Evolutionary conservation across 129 eudicot species (phyloP).

Genomic region (Flaveria linearis): DNA sequence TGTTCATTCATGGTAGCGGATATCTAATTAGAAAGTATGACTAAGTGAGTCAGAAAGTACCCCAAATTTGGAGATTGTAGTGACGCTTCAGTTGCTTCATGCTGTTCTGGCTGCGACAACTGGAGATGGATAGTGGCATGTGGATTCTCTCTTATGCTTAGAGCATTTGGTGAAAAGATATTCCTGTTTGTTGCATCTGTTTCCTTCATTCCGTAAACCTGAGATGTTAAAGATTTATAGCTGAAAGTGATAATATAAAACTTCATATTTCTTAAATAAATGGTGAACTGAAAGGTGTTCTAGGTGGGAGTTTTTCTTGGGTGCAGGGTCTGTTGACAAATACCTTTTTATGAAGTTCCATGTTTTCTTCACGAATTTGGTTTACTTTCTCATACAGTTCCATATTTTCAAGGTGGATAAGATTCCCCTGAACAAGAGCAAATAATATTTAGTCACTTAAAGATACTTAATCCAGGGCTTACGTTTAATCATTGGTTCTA

Average conservation of each 20-base stretch:
- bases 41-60: slow-evolving; percentile 33
- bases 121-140: slow-evolving; percentile 50
- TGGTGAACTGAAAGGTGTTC: neutral
- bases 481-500: neutral
- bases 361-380: slow-evolving; percentile 53
- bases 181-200: slow-evolving; percentile 39
- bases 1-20: slow-evolving; percentile 12
- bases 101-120: slow-evolving; percentile 64
- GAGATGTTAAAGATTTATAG: slow-evolving; percentile 22
- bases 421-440: slow-evolving; percentile 50
- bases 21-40: slow-evolving; percentile 5
- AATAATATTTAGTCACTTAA: slow-evolving; percentile 14
- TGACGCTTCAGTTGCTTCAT: slow-evolving; percentile 33
- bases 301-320: neutral
- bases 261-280: neutral
- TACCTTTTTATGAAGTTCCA: slow-evolving; percentile 59
- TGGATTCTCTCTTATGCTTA: slow-evolving; percentile 53
- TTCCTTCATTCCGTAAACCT: slow-evolving; percentile 53
- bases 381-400: slow-evolving; percentile 60
- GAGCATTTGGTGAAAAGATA: slow-evolving; percentile 26
- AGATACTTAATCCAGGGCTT: neutral
- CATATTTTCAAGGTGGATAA: slow-evolving; percentile 56
- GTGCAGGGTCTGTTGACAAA: slow-evolving; percentile 4
- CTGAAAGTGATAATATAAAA: slow-evolving; percentile 3
- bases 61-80: slow-evolving; percentile 42